Evolutionary conservation across 192 early-diverging fungal genomes (phyloP).

Genomic region (Endogone sp.): DNA sequence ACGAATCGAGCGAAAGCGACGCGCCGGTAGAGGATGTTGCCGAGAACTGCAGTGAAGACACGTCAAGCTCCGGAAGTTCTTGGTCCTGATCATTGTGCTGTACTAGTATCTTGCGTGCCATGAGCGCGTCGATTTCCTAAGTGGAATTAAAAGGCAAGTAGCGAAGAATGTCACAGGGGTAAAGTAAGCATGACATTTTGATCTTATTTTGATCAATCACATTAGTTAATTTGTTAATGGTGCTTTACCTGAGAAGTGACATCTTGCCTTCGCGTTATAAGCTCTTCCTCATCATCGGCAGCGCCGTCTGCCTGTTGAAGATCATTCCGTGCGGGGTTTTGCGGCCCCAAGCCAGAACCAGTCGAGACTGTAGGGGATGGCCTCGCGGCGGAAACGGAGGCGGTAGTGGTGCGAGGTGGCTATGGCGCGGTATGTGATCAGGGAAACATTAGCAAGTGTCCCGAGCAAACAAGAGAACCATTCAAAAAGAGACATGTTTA

Average conservation of each 20-base stretch:
- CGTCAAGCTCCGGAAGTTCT: background rate
- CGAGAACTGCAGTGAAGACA: constrained; percentile 9
- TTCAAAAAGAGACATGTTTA: no score
- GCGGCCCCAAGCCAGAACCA: constrained; percentile 13
- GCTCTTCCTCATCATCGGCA: constrained; percentile 20
- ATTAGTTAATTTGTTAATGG: background rate
- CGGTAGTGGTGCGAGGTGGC: background rate
- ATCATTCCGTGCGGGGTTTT: constrained; percentile 17
- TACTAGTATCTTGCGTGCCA: constrained; percentile 46
- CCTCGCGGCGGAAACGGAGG: background rate
- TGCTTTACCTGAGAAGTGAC: constrained; percentile 18
- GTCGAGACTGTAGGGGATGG: background rate
- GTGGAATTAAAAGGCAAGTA: constrained; percentile 12
- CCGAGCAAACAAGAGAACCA: background rate
- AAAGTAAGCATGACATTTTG: background rate
- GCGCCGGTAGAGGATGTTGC: background rate
- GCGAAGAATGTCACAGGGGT: background rate
- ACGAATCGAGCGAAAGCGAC: constrained; percentile 11
- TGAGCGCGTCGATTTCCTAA: constrained; percentile 48
- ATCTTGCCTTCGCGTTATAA: background rate
- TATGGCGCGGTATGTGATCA: no score
- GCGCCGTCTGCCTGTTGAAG: constrained; percentile 62
- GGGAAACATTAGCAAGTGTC: background rate
- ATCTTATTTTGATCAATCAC: background rate
- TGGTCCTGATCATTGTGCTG: constrained; percentile 26